Evolutionary conservation across 768 basidiomycete species (phyloP).

Genomic region (Amanita pallidorosea): DNA sequence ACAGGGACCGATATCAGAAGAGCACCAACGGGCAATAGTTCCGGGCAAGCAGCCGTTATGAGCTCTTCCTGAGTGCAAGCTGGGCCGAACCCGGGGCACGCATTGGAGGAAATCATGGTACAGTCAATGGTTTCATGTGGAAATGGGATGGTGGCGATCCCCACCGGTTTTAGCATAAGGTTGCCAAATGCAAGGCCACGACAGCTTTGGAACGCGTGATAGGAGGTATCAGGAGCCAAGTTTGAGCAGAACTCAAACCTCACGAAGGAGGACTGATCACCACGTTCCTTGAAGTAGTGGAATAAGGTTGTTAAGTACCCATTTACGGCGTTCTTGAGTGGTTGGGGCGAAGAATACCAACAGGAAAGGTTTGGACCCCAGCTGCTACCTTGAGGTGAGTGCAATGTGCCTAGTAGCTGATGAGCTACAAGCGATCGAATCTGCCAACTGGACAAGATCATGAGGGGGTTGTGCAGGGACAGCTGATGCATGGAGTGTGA

Average conservation of each 20-base stretch:
- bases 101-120: constrained; percentile 20
- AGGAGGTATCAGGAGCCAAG: constrained; percentile 1
- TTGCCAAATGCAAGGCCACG: constrained; percentile 13
- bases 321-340: constrained; percentile 16
- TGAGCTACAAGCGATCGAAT: constrained; percentile 19
- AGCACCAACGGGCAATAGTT: constrained; percentile 18
- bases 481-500: constrained; percentile 14
- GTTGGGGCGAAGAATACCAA: constrained; percentile 20
- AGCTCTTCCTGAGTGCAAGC: constrained; percentile 24
- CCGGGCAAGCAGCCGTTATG: constrained; percentile 19
- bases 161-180: constrained; percentile 6
- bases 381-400: constrained; percentile 14
- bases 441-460: constrained; percentile 12
- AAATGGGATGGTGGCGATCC: constrained; percentile 12
- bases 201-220: constrained; percentile 8
- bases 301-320: constrained; percentile 21
- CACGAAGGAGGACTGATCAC: constrained; percentile 4
- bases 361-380: constrained; percentile 22
- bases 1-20: constrained; percentile 20
- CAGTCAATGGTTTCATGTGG: constrained; percentile 14
- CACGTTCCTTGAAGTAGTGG: constrained; percentile 13
- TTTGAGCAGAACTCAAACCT: not conserved
- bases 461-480: constrained; percentile 7
- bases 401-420: constrained; percentile 20
- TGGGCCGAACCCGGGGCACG: constrained; percentile 20